A percentile compares a stretch with the other conserved stretches of the same genome.
phyloP scores from a whole-genome alignment of 2,329 filamentous ascomycete genomes.

The Metarhizium humberi region DNA sequence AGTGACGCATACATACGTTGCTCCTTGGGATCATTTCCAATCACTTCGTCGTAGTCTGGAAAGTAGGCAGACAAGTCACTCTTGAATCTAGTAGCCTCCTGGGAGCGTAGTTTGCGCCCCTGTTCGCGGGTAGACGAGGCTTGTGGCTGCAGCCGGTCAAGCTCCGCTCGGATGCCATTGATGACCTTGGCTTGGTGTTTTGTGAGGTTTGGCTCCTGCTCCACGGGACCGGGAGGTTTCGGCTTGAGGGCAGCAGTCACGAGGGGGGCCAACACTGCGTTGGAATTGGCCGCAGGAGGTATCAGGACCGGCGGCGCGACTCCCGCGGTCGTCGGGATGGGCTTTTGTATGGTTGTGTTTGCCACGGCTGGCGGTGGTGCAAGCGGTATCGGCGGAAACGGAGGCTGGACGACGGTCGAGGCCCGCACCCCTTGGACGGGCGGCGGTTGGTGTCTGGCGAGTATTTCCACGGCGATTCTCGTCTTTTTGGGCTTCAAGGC shows the following conservation, averaged over 20 bases:
- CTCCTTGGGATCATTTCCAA: slow-evolving; percentile 75
- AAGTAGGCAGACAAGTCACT: slow-evolving; percentile 90
- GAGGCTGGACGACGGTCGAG: slow-evolving; percentile 10
- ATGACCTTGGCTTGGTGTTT: slow-evolving; percentile 49
- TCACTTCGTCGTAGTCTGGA: slow-evolving; percentile 86
- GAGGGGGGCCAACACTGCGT: slow-evolving; percentile 1
- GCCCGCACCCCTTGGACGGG: slow-evolving; percentile 16
- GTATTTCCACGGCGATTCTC: slow-evolving; percentile 44
- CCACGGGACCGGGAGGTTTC: slow-evolving; percentile 8
- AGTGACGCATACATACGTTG: slow-evolving; percentile 47
- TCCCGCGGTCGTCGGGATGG: not conserved
- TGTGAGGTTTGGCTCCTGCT: slow-evolving; percentile 25
- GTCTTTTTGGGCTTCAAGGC: slow-evolving; percentile 37
- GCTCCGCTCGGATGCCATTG: slow-evolving; percentile 54
- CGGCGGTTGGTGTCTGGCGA: slow-evolving; percentile 20
- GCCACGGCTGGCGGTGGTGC: slow-evolving; percentile 3
- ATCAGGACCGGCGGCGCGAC: not conserved
- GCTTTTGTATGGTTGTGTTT: slow-evolving; percentile 5
- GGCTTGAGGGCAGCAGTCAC: slow-evolving; percentile 10
- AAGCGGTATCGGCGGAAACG: slow-evolving; percentile 13
- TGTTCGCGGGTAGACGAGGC: slow-evolving; percentile 43
- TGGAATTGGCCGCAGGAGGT: slow-evolving; percentile 4
- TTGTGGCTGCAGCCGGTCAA: slow-evolving; percentile 44
- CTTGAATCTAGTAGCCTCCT: slow-evolving; percentile 78
- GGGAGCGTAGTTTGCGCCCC: slow-evolving; percentile 72